Evolutionary conservation across 148 eudicot genomes (phyloP), one percentile per base, ranked within the genome.

Genomic region (Cornus controversa): DNA sequence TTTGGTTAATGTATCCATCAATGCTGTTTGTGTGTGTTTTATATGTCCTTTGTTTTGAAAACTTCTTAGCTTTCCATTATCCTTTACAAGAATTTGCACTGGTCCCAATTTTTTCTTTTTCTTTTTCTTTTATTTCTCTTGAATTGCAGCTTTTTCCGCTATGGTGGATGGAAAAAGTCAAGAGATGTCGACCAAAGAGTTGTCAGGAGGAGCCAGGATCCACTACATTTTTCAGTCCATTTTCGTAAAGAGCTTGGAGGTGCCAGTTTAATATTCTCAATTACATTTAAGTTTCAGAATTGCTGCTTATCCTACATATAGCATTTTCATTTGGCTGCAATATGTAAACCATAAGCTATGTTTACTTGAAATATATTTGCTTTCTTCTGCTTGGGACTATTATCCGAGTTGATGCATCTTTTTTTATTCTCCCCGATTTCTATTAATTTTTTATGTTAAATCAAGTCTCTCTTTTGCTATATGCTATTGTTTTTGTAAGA

Each of bases 161-260:
- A 75, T 85, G 82, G 80, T 87, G 54, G 88, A 87, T n/a, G 90
- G 90, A 37, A 87, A 81, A 72, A 82, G 80, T 76, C 69, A 79
- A 67, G 86, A 84, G 72, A 80, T 82, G 78, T 82, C 86, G 42
- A 87, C 86, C 26, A 42, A 77, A 28, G 88, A 82, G 85, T 76
- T 87, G 79, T 76, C 77, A 3, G 88, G 88, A 16, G 90, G 90
- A 63, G 90, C 90, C 18, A 80, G 90, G 27, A 82, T 87, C 16
- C 87, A 79, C 76, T 82, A 78, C 71, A 80, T 87, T 70, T 87
- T 87, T 28, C 90, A 87, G 73, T 87, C 88, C 47, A 85, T 87
- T 42, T 87, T 80, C 70, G 82, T 83, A 14, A 80, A 81, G 78
- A 78, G 81, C 69, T 76, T 87, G 80, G 88, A 87, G 90, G 88